These are phyloP conservation scores for Stachybotrys chlorohalonatus DNA, from an alignment of 2,329 filamentous ascomycete genomes.

Conservation along the genomic window DNA sequence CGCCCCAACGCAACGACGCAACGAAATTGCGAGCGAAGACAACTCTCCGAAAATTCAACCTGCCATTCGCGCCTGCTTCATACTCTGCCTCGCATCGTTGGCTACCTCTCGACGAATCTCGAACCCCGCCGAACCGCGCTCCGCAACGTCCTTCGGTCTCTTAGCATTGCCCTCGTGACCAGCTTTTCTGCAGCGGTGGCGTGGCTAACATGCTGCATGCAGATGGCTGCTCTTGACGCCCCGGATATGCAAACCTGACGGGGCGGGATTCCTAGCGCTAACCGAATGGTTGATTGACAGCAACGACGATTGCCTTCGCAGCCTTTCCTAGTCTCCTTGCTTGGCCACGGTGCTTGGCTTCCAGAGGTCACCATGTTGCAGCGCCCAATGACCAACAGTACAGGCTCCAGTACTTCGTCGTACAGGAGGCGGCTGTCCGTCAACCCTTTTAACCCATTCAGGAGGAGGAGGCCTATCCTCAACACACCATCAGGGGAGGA, in stretches of 20 bases:
- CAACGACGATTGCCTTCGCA: not conserved
- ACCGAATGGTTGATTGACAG: not conserved
- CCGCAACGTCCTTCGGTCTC: not conserved
- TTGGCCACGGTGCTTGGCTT: not conserved
- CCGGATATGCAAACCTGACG: not conserved
- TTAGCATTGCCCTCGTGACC: not conserved
- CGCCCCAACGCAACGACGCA: not conserved
- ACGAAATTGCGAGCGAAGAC: too few species aligned
- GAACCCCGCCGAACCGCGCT: not conserved
- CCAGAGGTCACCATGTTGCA: not conserved
- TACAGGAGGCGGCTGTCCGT: not conserved
- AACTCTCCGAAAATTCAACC: too few species aligned
- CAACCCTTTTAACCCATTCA: not conserved
- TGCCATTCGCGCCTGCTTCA: too few species aligned
- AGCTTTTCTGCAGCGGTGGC: not conserved
- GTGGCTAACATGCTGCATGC: not conserved
- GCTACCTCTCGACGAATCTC: too few species aligned
- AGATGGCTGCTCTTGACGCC: not conserved
- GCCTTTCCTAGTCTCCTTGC: not conserved
- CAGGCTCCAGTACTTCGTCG: not conserved
- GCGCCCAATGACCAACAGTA: not conserved
- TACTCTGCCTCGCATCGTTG: too few species aligned
- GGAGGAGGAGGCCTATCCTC: not conserved
- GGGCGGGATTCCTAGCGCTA: not conserved
- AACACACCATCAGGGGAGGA: not conserved